These are phyloP conservation scores for Ceratobasidium theobromae DNA, from an alignment of 1,284 basidiomycete species.

Conservation along the genomic window DNA sequence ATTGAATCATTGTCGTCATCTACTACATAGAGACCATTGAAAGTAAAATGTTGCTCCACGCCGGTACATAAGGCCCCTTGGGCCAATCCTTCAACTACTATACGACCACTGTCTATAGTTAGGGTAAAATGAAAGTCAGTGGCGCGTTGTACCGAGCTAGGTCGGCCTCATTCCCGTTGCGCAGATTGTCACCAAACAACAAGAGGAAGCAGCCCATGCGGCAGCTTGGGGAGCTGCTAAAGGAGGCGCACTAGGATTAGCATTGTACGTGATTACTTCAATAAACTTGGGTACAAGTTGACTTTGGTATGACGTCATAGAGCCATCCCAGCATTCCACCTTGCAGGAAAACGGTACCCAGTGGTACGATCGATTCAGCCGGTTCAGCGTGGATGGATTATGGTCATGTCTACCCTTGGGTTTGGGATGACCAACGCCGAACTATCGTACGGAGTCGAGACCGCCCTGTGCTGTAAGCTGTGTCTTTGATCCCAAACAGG, in stretches of 20 bases:
- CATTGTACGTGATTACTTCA: constrained; percentile 1
- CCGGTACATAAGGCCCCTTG: too few relatives aligned
- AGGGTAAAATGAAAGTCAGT: constrained; percentile 21
- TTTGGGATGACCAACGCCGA: constrained; percentile 25
- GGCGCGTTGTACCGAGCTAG: too few relatives aligned
- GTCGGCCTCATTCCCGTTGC: too few relatives aligned
- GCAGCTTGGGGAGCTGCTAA: constrained; percentile 10
- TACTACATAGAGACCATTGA: too few relatives aligned
- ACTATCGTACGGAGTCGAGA: constrained; percentile 6
- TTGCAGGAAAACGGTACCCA: constrained; percentile 16
- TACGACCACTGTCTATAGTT: too few relatives aligned
- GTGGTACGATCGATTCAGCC: not conserved
- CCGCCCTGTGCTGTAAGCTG: not conserved
- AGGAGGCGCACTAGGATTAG: constrained; percentile 4
- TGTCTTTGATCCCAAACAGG: not conserved
- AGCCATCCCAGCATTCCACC: constrained; percentile 9
- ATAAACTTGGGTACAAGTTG: not conserved
- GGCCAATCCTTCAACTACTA: too few relatives aligned
- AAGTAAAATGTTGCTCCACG: too few relatives aligned
- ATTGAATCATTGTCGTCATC: constrained; percentile 11
- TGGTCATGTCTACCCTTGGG: constrained; percentile 6
- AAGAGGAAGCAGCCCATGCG: constrained; percentile 37
- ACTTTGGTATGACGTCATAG: not conserved
- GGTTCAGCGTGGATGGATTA: constrained; percentile 6
- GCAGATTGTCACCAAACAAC: constrained; percentile 44